These are phyloP conservation scores for Epichloe aotearoae DNA, from an alignment of 2,329 filamentous ascomycete species.

Conservation along the genomic window DNA sequence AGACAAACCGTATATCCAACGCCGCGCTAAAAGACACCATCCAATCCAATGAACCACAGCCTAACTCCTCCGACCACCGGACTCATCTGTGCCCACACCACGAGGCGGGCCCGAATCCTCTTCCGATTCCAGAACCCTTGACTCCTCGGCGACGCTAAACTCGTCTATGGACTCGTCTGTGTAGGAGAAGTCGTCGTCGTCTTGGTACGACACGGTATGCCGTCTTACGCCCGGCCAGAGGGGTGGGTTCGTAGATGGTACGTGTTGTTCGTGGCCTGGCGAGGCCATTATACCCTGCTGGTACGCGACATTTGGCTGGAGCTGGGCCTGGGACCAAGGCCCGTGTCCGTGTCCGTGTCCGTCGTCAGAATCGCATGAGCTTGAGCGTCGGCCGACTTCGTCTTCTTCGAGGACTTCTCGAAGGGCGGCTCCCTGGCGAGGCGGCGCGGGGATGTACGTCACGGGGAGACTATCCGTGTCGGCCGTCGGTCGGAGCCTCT, in stretches of 20 bases:
- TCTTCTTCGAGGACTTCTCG: slow-evolving; percentile 45
- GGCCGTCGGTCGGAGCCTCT: slow-evolving; percentile 39
- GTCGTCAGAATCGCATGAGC: slow-evolving; percentile 5
- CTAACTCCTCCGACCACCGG: background rate
- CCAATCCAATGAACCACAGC: background rate
- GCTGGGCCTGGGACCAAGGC: too few species aligned
- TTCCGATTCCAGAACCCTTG: background rate
- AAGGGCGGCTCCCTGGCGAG: slow-evolving; percentile 41
- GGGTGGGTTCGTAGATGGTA: slow-evolving; percentile 23
- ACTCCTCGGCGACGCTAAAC: slow-evolving; percentile 6
- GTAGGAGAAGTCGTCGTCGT: slow-evolving; percentile 21
- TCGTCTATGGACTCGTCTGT: slow-evolving; percentile 9
- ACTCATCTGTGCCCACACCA: background rate
- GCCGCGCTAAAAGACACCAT: background rate
- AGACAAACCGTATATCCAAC: background rate
- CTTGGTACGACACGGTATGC: slow-evolving; percentile 17
- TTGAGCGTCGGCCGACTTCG: slow-evolving; percentile 16
- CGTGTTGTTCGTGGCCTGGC: slow-evolving; percentile 13
- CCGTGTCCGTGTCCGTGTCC: background rate
- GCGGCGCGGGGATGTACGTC: slow-evolving; percentile 48
- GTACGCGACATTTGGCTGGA: too few species aligned
- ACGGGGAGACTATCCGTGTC: slow-evolving; percentile 42
- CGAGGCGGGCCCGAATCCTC: background rate
- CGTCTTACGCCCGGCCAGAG: slow-evolving; percentile 29
- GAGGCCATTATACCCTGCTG: background rate